Evolutionary conservation across 495 filamentous ascomycete genomes (phyloP), one percentile per base, ranked within the genome.

Genomic region (Poronia punctata): DNA sequence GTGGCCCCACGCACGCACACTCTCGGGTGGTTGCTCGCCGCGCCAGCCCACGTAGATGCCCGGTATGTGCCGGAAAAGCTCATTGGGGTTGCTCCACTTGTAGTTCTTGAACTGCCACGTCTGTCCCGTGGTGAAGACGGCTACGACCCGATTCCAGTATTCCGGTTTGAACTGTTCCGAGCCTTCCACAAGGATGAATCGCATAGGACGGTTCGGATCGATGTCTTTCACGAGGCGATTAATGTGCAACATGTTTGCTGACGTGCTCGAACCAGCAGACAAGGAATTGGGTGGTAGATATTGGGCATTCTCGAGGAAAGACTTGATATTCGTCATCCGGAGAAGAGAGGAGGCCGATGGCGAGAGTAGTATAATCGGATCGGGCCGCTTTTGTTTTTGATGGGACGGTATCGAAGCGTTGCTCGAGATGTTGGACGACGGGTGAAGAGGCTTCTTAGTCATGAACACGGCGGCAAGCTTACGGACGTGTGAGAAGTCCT

Each of bases 21-120:
- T 71, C 17, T 78, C 72, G 0, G 93, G 93, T 5, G 79, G 65
- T 44, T 80, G 72, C 52, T 99, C 93, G 5, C 86, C 89, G 26
- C 83, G 72, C 86, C 86, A 96, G 3, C 92, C 92, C 18, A 97
- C 80, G 56, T 90, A 93, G 29, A 97, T 68, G 34, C 92, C 92
- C 10, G 84, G 71, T 14, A 85, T 82, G 48, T 95, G 84, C 45
- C 78, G 74, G 65, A 99, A 99, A 21, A 99, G 71, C 46, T 97
- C 92, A 3, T 77, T 66, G 4, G 93, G 86, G 18, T 86, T 79
- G 43, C 83, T 81, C 89, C 92, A 97, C 66, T 92, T 93, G 74
- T 97, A 99, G 32, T 80, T 83, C 65, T 95, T 94, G 67, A 97
- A 99, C 62, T 99, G 92, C 92, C 92, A 99, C 8, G 83, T 82